These are phyloP conservation scores for Platanus orientalis DNA, from an alignment of 164 flowering plant species.

Conservation along the genomic window DNA sequence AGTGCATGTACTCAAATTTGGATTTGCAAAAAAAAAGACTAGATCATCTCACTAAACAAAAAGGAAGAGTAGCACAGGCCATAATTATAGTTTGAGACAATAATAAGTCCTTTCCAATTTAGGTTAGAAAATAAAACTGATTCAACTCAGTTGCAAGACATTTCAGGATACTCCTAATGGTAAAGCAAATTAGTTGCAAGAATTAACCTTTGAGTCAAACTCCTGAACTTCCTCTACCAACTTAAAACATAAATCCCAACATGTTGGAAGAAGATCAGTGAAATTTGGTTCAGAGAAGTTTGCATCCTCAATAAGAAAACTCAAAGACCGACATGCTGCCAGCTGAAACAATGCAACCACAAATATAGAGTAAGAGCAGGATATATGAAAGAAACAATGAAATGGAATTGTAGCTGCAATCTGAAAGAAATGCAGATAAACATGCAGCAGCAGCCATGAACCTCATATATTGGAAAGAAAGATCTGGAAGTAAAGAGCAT, in stretches of 20 bases:
- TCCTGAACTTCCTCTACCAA: constrained; percentile 85
- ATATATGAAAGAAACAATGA: constrained; percentile 1
- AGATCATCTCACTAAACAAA: too few species aligned
- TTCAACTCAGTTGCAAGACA: too few species aligned
- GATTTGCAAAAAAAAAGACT: too few species aligned
- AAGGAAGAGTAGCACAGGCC: too few species aligned
- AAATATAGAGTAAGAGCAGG: constrained; percentile 2
- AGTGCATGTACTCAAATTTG: too few species aligned
- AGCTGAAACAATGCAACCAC: constrained; percentile 43
- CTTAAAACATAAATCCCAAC: constrained; percentile 82
- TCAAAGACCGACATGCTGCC: constrained; percentile 83
- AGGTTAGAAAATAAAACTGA: too few species aligned
- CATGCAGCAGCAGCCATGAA: not conserved
- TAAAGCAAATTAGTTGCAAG: not conserved
- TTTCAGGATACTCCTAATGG: not conserved
- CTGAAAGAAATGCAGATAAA: not conserved
- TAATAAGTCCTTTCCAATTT: too few species aligned
- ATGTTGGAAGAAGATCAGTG: constrained; percentile 68
- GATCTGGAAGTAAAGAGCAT: constrained; percentile 16
- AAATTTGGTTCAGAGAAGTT: constrained; percentile 67
- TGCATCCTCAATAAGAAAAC: constrained; percentile 78
- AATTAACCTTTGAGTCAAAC: constrained; percentile 89
- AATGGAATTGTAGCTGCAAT: not conserved
- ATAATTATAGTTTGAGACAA: too few species aligned
- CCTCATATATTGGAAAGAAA: not conserved